Conservation (phyloP, 2,329 filamentous ascomycete species). For the Decorospora gaudefroyi region DNA sequence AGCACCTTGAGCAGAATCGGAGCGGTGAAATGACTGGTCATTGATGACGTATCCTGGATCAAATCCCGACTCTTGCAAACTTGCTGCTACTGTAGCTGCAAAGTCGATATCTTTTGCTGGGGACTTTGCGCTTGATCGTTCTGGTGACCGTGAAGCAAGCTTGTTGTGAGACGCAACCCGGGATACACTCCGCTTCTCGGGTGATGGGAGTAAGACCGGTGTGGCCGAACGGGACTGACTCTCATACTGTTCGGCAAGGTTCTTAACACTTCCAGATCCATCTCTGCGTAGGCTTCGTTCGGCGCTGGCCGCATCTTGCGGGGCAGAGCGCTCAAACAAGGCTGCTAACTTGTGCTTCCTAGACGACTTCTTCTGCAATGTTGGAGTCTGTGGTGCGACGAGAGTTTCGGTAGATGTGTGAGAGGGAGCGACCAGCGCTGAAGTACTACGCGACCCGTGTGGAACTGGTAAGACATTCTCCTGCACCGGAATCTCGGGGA, state of each 20-base stretch:
- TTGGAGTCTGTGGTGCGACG: constrained; percentile 19
- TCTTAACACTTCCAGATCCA: constrained; percentile 28
- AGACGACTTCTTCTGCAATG: constrained; percentile 45
- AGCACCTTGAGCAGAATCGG: constrained; percentile 30
- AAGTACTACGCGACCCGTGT: neutral
- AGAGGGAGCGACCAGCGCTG: constrained; percentile 1
- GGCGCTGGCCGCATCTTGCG: constrained; percentile 9
- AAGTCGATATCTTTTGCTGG: constrained; percentile 52
- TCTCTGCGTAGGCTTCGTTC: constrained; percentile 21
- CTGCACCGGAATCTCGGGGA: neutral
- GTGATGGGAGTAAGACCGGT: constrained; percentile 19
- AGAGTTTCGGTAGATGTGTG: constrained; percentile 12
- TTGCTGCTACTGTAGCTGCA: constrained; percentile 54
- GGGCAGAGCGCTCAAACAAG: constrained; percentile 37
- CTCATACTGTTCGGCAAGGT: constrained; percentile 32
- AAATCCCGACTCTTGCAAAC: constrained; percentile 54
- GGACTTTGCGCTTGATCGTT: constrained; percentile 30
- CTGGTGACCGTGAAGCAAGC: constrained; percentile 27
- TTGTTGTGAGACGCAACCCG: constrained; percentile 24
- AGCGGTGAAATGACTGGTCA: constrained; percentile 46
- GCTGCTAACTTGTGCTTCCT: constrained; percentile 46
- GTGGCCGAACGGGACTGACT: constrained; percentile 28
- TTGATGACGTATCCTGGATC: constrained; percentile 52
- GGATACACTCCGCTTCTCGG: constrained; percentile 20
- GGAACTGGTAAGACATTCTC: neutral